Evolutionary conservation across 768 basidiomycete genomes (phyloP).

Genomic region (Erythrobasidium yunnanense): DNA sequence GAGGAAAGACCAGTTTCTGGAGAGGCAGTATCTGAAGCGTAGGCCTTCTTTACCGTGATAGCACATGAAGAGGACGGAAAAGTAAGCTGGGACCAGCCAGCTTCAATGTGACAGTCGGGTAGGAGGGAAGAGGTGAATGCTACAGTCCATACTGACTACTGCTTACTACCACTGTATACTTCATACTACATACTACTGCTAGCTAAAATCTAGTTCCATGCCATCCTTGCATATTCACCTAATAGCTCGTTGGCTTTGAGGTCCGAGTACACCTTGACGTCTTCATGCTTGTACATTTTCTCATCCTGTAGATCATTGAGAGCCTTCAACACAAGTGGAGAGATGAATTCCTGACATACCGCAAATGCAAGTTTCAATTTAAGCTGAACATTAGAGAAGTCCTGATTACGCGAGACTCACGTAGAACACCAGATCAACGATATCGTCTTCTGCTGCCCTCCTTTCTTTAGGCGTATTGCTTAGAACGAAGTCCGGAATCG

Average conservation of each 20-base stretch:
- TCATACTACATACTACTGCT: no score
- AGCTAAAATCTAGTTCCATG: conserved; percentile 33
- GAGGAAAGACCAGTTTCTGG: no score
- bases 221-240: conserved; percentile 51
- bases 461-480: conserved; percentile 49
- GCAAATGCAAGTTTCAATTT: not conserved
- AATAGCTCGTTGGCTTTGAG: conserved; percentile 49
- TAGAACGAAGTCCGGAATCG: conserved; percentile 52
- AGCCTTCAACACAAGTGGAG: conserved; percentile 43
- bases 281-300: conserved; percentile 48
- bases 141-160: no score
- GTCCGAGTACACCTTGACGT: conserved; percentile 52
- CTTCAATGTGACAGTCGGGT: no score
- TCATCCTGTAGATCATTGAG: conserved; percentile 52
- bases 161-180: no score
- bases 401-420: conserved; percentile 24
- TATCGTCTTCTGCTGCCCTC: conserved; percentile 46
- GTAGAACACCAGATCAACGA: conserved; percentile 65
- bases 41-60: no score
- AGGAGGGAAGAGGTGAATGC: no score
- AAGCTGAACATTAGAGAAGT: not conserved
- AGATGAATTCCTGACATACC: conserved; percentile 50
- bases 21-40: no score
- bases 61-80: no score
- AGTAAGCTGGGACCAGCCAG: no score